A percentile compares a stretch with the other conserved stretches of the same genome.
Conservation (phyloP, 345 rosid species). For the Aquilaria yunnanensis region DNA sequence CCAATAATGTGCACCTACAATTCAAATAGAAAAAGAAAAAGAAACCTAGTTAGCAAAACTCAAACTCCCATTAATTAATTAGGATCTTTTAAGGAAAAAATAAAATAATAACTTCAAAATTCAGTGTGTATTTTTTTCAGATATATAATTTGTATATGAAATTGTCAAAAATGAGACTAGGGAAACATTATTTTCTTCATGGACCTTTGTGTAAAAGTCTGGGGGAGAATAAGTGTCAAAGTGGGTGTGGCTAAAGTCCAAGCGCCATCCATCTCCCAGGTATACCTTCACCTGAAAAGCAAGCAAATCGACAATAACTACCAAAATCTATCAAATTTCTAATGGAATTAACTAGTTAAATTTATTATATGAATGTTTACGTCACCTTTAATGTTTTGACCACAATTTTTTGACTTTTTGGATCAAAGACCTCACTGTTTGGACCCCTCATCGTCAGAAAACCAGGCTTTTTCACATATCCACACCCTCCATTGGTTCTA, state of each 20-base stretch:
- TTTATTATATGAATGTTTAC: too few species aligned
- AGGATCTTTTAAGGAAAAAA: too few species aligned
- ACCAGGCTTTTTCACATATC: slow-evolving; percentile 83
- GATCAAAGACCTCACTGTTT: slow-evolving; percentile 41
- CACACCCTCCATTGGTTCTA: slow-evolving; percentile 86
- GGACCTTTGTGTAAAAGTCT: slow-evolving; percentile 73
- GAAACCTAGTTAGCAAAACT: neutral
- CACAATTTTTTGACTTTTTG: slow-evolving; percentile 29
- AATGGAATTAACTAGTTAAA: neutral
- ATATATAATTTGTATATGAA: too few species aligned
- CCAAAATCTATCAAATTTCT: slow-evolving; percentile 9
- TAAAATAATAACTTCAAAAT: neutral
- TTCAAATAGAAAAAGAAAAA: neutral
- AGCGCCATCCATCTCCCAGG: slow-evolving; percentile 90
- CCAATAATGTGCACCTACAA: slow-evolving; percentile 69
- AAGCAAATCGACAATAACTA: neutral
- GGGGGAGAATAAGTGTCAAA: slow-evolving; percentile 88
- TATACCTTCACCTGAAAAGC: slow-evolving; percentile 58
- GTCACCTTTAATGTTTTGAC: slow-evolving; percentile 63
- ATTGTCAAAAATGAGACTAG: neutral
- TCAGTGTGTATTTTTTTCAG: too few species aligned
- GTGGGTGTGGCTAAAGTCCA: slow-evolving; percentile 72
- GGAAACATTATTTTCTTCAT: neutral
- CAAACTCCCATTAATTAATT: neutral
- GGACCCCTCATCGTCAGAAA: slow-evolving; percentile 43